Conservation (phyloP, 495 filamentous ascomycete species). For the Letharia lupina region DNA sequence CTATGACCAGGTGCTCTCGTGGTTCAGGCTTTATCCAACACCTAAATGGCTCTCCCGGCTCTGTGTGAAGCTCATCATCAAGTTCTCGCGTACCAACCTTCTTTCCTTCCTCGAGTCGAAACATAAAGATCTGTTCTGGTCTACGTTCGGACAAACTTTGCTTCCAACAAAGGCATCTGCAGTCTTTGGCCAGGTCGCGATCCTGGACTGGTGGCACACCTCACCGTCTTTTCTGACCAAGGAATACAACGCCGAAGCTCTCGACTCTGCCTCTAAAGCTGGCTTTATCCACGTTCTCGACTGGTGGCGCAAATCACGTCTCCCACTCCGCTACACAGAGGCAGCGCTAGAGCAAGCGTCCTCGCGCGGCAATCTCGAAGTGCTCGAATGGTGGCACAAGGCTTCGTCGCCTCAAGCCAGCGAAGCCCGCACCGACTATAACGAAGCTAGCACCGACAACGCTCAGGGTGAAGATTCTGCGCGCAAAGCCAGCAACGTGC, state of each 20-base stretch:
- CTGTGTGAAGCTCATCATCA: slow-evolving; percentile 81
- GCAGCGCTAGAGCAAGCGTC: slow-evolving; percentile 78
- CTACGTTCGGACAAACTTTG: slow-evolving; percentile 69
- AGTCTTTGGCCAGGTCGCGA: slow-evolving; percentile 74
- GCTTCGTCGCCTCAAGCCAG: slow-evolving; percentile 37
- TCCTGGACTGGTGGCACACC: slow-evolving; percentile 82
- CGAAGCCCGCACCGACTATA: neutral
- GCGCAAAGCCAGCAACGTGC: slow-evolving; percentile 2
- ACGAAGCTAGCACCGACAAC: neutral
- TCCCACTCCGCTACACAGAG: slow-evolving; percentile 77
- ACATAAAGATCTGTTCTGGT: slow-evolving; percentile 71
- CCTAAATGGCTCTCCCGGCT: slow-evolving; percentile 70
- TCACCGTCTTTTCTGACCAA: slow-evolving; percentile 70
- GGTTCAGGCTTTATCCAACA: slow-evolving; percentile 51
- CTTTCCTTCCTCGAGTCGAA: slow-evolving; percentile 73
- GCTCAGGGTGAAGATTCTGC: neutral
- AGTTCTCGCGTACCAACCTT: slow-evolving; percentile 71
- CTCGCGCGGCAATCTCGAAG: slow-evolving; percentile 68
- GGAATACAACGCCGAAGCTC: slow-evolving; percentile 67
- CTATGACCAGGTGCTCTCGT: slow-evolving; percentile 60
- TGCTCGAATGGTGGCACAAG: slow-evolving; percentile 83
- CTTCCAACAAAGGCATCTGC: slow-evolving; percentile 78
- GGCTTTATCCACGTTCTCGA: slow-evolving; percentile 79
- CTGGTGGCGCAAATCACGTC: slow-evolving; percentile 80
- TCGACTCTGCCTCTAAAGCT: slow-evolving; percentile 76